Evolutionary conservation across 768 basidiomycete genomes (phyloP).

Genomic region (Lactarius deliciosus): DNA sequence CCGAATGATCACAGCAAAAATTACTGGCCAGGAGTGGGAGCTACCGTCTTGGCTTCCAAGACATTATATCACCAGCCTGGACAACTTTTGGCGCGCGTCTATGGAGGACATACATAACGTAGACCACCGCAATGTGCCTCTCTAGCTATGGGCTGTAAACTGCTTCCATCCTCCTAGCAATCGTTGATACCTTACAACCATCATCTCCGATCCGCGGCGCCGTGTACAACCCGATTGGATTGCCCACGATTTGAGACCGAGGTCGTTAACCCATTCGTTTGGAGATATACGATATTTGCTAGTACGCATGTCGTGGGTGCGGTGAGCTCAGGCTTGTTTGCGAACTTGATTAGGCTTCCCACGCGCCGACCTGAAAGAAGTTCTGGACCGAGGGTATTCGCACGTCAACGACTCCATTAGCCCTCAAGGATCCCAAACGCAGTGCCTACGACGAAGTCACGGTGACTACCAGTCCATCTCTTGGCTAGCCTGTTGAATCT

Average conservation of each 20-base stretch:
- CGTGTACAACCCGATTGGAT: background rate
- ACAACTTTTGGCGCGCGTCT: background rate
- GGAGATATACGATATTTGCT: background rate
- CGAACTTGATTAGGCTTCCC: background rate
- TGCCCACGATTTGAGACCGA: background rate
- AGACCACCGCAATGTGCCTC: background rate
- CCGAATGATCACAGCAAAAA: constrained; percentile 54
- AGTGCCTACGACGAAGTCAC: background rate
- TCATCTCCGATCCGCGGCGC: background rate
- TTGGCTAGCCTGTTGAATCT: background rate
- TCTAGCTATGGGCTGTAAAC: background rate
- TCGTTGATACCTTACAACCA: background rate
- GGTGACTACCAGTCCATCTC: background rate
- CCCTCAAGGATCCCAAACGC: background rate
- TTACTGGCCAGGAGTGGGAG: constrained; percentile 47
- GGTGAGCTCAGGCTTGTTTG: constrained; percentile 1
- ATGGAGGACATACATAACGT: background rate
- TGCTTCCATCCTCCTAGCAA: background rate
- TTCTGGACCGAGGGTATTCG: background rate
- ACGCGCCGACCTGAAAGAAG: background rate
- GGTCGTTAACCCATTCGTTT: background rate
- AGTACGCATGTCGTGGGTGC: background rate
- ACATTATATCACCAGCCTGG: constrained; percentile 36
- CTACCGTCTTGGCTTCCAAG: constrained; percentile 62
- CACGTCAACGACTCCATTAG: background rate